Evolutionary conservation across 1,284 basidiomycete species (phyloP).

Genomic region (Naganishia albida): DNA sequence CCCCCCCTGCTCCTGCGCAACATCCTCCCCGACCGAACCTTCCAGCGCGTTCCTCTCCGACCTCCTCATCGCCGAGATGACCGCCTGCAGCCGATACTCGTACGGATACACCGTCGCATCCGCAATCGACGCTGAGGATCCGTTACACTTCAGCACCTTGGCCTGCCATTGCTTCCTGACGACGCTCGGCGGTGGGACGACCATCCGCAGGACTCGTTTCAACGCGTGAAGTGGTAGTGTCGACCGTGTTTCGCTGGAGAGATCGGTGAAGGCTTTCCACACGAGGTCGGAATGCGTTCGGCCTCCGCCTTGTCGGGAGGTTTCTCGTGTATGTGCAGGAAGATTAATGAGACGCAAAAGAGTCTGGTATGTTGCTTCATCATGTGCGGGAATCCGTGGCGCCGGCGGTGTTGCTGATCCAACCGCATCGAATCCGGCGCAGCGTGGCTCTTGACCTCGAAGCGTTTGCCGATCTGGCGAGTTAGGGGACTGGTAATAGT

Average conservation of each 20-base stretch:
- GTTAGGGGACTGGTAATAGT: constrained; percentile 7
- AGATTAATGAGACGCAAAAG: constrained; percentile 13
- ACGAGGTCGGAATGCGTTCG: constrained; percentile 23
- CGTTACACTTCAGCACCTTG: constrained; percentile 7
- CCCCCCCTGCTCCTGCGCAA: background rate
- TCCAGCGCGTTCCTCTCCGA: constrained; percentile 15
- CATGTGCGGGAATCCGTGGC: background rate
- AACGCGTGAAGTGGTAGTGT: constrained; percentile 17
- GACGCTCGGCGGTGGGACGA: constrained; percentile 13
- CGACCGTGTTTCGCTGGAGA: constrained; percentile 14
- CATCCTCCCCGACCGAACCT: background rate
- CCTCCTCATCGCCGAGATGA: constrained; percentile 22
- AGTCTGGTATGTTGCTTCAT: constrained; percentile 4
- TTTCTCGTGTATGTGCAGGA: constrained; percentile 13
- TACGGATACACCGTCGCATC: constrained; percentile 26
- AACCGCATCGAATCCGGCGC: background rate
- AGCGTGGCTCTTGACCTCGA: background rate
- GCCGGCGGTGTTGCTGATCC: no score
- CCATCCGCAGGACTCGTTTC: constrained; percentile 27
- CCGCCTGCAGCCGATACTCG: constrained; percentile 29
- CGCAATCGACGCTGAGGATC: constrained; percentile 5
- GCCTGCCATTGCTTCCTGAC: constrained; percentile 14
- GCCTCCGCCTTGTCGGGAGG: constrained; percentile 1
- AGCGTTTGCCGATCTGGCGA: background rate
- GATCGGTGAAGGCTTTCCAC: constrained; percentile 24